These are phyloP conservation scores for Chenopodium suecicum DNA, from an alignment of 148 eudicot genomes.

Conservation along the genomic window DNA sequence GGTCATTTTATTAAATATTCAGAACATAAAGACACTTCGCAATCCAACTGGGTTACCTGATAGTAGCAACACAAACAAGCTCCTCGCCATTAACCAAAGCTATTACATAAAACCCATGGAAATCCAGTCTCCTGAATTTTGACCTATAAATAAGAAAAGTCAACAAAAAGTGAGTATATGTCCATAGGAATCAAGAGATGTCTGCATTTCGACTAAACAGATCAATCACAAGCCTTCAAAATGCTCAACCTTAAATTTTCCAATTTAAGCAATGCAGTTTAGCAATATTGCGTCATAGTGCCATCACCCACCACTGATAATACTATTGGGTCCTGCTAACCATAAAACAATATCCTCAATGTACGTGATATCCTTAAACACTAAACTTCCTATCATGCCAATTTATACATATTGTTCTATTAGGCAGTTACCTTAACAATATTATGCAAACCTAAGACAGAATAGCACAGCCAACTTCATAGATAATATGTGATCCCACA, in stretches of 20 bases:
- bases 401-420: background rate
- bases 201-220: background rate
- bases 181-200: background rate
- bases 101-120: slow-evolving; percentile 53
- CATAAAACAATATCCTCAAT: background rate
- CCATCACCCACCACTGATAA: background rate
- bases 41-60: slow-evolving; percentile 37
- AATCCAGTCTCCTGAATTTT: slow-evolving; percentile 44
- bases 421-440: background rate
- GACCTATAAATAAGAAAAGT: slow-evolving; percentile 31
- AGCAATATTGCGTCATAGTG: background rate
- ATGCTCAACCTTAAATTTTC: background rate
- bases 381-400: background rate
- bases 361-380: background rate
- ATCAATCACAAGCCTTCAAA: background rate
- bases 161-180: background rate
- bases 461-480: background rate
- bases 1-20: background rate
- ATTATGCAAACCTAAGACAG: background rate
- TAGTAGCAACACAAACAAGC: slow-evolving; percentile 48
- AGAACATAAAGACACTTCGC: background rate
- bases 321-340: background rate
- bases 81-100: slow-evolving; percentile 42
- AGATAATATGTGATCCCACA: background rate
- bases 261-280: background rate